These are phyloP conservation scores for Fusarium lyarnte DNA, from an alignment of 2,329 filamentous ascomycete genomes.

Conservation along the genomic window DNA sequence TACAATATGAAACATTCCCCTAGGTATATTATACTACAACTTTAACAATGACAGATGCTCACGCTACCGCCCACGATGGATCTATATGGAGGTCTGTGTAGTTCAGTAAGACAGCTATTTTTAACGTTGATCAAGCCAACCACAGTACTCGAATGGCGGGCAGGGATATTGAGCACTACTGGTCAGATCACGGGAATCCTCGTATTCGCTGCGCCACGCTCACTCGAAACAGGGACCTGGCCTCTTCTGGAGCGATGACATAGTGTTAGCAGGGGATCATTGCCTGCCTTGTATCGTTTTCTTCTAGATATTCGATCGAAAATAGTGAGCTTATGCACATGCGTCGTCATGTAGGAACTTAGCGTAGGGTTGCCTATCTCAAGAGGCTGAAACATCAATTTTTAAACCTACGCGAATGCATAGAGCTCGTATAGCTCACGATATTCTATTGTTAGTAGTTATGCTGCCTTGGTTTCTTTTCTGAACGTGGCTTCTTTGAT, in stretches of 20 bases:
- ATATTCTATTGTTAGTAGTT: not conserved
- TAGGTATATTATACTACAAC: not conserved
- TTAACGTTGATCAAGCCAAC: not conserved
- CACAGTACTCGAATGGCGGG: not conserved
- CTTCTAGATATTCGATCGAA: not conserved
- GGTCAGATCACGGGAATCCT: not conserved
- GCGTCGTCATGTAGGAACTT: not conserved
- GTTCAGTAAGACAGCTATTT: not conserved
- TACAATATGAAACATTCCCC: not conserved
- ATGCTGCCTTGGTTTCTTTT: not conserved
- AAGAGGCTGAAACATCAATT: not conserved
- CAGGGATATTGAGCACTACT: not conserved
- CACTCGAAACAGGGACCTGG: not conserved
- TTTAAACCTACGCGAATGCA: not conserved
- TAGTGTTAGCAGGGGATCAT: not conserved
- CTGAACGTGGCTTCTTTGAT: not conserved
- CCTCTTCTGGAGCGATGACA: not conserved
- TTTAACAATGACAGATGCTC: not conserved
- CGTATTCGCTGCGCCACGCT: constrained; percentile 11
- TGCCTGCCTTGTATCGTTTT: not conserved
- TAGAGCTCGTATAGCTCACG: not conserved
- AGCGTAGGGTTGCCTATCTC: not conserved
- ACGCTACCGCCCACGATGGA: not conserved
- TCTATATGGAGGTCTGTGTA: not conserved
- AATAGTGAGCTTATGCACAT: not conserved